phyloP scores from a whole-genome alignment of 1,284 basidiomycete species.

The Microbotryum violaceum region DNA sequence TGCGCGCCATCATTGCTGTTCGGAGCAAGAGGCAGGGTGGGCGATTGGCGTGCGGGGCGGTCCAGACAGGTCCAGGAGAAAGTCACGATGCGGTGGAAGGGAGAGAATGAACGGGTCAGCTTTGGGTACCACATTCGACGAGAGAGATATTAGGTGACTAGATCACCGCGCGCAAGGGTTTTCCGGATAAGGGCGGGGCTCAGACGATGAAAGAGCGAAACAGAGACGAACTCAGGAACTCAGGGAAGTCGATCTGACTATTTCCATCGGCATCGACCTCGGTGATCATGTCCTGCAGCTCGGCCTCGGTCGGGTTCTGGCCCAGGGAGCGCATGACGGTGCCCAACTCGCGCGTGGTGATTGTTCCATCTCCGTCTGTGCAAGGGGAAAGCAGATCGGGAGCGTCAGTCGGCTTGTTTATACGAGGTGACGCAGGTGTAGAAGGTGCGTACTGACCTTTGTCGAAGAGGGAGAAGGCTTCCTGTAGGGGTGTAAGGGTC shows the following conservation, averaged over 20 bases:
- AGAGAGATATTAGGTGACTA: too few species aligned
- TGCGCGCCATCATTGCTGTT: constrained; percentile 89
- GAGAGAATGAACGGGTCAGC: neutral
- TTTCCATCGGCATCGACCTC: constrained; percentile 69
- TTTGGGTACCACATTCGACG: too few species aligned
- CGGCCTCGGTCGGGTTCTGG: constrained; percentile 92
- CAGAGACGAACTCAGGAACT: constrained; percentile 41
- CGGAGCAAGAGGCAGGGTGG: constrained; percentile 1
- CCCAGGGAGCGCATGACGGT: constrained; percentile 96
- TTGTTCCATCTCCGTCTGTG: constrained; percentile 88
- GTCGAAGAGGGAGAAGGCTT: constrained; percentile 33
- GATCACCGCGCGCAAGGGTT: too few species aligned
- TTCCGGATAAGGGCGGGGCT: too few species aligned
- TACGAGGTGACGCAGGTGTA: neutral
- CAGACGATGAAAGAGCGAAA: neutral
- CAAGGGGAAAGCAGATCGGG: neutral
- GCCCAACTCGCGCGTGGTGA: constrained; percentile 90
- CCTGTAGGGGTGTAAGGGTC: constrained; percentile 1
- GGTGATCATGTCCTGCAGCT: constrained; percentile 95
- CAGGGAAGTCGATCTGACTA: constrained; percentile 92
- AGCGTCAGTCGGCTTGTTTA: neutral
- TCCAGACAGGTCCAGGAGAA: too few species aligned
- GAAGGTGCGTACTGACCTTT: constrained; percentile 17
- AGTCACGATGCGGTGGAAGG: neutral
- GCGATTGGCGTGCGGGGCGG: neutral